A percentile compares a stretch with the other conserved stretches of the same genome.
These are phyloP conservation scores for Pythium oligandrum DNA, from an alignment of 352 stramenopile species.

Conservation along the genomic window DNA sequence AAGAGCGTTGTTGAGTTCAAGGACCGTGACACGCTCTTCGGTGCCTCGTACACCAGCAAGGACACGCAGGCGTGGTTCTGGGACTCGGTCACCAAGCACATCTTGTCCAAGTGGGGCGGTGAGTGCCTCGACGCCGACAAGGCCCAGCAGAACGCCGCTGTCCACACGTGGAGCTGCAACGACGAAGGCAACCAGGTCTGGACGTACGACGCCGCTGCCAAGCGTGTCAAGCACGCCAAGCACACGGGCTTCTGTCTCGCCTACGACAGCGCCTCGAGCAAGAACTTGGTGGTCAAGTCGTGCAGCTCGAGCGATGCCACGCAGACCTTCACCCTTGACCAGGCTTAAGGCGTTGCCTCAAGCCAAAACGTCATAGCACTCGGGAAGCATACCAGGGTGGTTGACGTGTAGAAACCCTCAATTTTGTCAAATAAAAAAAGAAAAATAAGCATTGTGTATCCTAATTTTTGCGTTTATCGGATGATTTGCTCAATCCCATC, in stretches of 20 bases:
- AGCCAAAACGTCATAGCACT: too few species aligned
- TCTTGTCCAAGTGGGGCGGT: constrained; percentile 15
- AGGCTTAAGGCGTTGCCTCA: background rate
- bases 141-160: constrained; percentile 4
- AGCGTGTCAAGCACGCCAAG: background rate
- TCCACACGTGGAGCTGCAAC: constrained; percentile 22
- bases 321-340: constrained; percentile 19
- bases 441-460: too few species aligned
- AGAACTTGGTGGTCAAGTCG: constrained; percentile 42
- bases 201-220: constrained; percentile 12
- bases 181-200: constrained; percentile 23
- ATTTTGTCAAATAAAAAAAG: too few species aligned
- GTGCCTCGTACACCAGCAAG: background rate
- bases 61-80: constrained; percentile 18
- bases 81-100: constrained; percentile 12
- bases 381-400: too few species aligned
- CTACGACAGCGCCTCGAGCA: constrained; percentile 35
- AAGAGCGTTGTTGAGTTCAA: constrained; percentile 12
- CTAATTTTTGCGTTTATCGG: too few species aligned
- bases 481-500: too few species aligned
- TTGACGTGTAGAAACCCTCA: too few species aligned
- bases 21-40: background rate
- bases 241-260: constrained; percentile 39
- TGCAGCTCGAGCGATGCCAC: constrained; percentile 35
- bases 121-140: constrained; percentile 24